A percentile compares a stretch with the other conserved stretches of the same genome.
Evolutionary conservation across 2,329 filamentous ascomycete genomes (phyloP).

Genomic region (Mycogone perniciosa): DNA sequence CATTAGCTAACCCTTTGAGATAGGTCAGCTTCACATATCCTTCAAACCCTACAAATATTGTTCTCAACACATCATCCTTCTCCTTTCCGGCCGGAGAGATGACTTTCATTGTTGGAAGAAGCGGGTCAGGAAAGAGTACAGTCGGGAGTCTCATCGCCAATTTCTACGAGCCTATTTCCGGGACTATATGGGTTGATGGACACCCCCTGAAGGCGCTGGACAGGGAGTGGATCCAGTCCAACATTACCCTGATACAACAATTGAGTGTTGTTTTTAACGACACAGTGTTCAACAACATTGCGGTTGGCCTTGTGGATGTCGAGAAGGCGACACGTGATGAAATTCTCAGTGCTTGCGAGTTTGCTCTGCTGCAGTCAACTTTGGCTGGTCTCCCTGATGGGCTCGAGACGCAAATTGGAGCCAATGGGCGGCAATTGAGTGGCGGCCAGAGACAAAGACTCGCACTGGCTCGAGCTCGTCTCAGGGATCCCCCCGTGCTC

Average conservation of each 20-base stretch:
- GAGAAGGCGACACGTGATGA: conserved; percentile 44
- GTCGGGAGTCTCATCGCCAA: conserved; percentile 71
- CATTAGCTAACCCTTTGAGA: conserved; percentile 11
- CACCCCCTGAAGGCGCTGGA: conserved; percentile 56
- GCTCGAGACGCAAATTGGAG: conserved; percentile 64
- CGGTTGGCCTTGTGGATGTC: conserved; percentile 55
- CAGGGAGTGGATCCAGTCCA: conserved; percentile 65
- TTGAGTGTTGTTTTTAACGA: conserved; percentile 76
- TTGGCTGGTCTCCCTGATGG: conserved; percentile 62
- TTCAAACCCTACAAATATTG: conserved; percentile 52
- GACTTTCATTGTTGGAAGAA: conserved; percentile 77
- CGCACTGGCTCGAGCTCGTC: conserved; percentile 68
- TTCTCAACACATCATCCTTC: conserved; percentile 58
- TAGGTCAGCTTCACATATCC: conserved; percentile 82
- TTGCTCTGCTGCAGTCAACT: conserved; percentile 63
- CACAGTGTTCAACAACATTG: conserved; percentile 70
- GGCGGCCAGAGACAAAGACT: conserved; percentile 81
- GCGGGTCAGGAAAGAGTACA: conserved; percentile 90
- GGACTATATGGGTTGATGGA: conserved; percentile 64
- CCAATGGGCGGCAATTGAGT: conserved; percentile 65
- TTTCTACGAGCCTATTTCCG: conserved; percentile 63
- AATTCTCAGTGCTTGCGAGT: conserved; percentile 55
- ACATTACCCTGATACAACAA: conserved; percentile 79
- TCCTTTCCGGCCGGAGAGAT: conserved; percentile 65
- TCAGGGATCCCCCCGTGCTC: conserved; percentile 72